phyloP scores from a whole-genome alignment of 1,139 yeast genomes.

The Blastobotrys raffinosifermentans region DNA sequence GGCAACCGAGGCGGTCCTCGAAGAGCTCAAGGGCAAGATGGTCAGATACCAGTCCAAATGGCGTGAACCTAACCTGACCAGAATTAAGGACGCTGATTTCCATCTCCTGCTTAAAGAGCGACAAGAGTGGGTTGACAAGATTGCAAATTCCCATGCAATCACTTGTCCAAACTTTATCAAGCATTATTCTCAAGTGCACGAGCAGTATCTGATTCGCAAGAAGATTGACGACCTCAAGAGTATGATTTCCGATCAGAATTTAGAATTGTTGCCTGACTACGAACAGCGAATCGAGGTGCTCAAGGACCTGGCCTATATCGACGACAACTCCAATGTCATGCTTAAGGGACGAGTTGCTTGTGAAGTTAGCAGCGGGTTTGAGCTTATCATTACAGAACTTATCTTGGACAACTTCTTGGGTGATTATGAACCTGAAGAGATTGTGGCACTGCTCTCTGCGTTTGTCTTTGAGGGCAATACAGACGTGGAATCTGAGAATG shows the following conservation, averaged over 20 bases:
- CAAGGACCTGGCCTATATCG: slow-evolving; percentile 70
- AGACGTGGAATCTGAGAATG: slow-evolving; percentile 47
- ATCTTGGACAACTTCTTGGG: slow-evolving; percentile 87
- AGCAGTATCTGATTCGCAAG: slow-evolving; percentile 41
- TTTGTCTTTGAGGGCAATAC: slow-evolving; percentile 89
- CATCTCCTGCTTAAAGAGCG: slow-evolving; percentile 35
- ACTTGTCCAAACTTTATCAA: slow-evolving; percentile 38
- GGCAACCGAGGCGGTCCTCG: slow-evolving; percentile 40
- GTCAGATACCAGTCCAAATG: slow-evolving; percentile 42
- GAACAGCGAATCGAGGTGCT: slow-evolving; percentile 81
- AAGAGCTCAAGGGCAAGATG: slow-evolving; percentile 39
- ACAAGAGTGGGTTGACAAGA: slow-evolving; percentile 35
- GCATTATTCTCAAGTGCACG: slow-evolving; percentile 46
- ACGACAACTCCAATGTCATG: slow-evolving; percentile 65
- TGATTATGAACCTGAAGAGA: slow-evolving; percentile 91
- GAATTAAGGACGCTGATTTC: slow-evolving; percentile 17
- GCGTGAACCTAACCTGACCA: slow-evolving; percentile 34
- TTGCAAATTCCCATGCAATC: slow-evolving; percentile 30
- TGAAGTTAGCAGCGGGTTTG: slow-evolving; percentile 88
- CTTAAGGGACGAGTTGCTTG: slow-evolving; percentile 84
- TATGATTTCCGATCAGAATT: slow-evolving; percentile 75
- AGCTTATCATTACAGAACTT: slow-evolving; percentile 79
- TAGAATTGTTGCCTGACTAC: slow-evolving; percentile 88
- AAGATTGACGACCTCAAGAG: slow-evolving; percentile 54
- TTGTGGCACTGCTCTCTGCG: slow-evolving; percentile 84